phyloP scores from a whole-genome alignment of 169 alveolate species.

The Plasmodium gallinaceum region DNA sequence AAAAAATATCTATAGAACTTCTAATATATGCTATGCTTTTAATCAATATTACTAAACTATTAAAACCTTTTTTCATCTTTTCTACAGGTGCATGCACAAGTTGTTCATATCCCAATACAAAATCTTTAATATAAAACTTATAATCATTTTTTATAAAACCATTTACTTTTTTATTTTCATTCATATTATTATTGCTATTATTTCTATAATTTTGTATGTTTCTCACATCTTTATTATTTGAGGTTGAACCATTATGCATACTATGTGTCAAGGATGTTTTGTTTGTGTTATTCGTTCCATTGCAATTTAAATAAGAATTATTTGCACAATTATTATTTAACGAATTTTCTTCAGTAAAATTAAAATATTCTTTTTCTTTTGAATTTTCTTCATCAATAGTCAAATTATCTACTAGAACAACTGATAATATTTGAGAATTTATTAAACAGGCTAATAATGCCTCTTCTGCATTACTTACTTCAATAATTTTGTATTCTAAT shows the following conservation, averaged over 20 bases:
- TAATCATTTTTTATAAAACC: not conserved
- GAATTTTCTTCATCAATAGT: slow-evolving; percentile 48
- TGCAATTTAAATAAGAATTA: not conserved
- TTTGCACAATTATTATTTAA: slow-evolving; percentile 6
- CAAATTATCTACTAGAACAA: slow-evolving; percentile 80
- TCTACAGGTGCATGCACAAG: slow-evolving; percentile 78
- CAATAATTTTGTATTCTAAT: slow-evolving; percentile 79
- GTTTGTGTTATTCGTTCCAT: not conserved
- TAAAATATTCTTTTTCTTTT: slow-evolving; percentile 20
- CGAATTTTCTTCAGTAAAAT: not conserved
- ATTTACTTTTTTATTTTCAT: not conserved
- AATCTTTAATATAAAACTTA: slow-evolving; percentile 63
- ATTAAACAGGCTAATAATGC: slow-evolving; percentile 81
- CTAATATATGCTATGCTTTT: slow-evolving; percentile 76
- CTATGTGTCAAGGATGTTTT: not conserved
- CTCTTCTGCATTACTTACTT: slow-evolving; percentile 78
- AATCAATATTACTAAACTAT: slow-evolving; percentile 50
- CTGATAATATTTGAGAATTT: slow-evolving; percentile 81
- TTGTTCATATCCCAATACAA: slow-evolving; percentile 80
- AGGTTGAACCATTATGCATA: not conserved
- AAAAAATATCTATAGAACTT: slow-evolving; percentile 80
- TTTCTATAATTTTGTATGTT: not conserved
- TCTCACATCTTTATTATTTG: slow-evolving; percentile 18
- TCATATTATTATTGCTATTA: not conserved
- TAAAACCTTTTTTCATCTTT: slow-evolving; percentile 78